Evolutionary conservation across 768 basidiomycete genomes (phyloP).

Genomic region (Mrakia blollopis): DNA sequence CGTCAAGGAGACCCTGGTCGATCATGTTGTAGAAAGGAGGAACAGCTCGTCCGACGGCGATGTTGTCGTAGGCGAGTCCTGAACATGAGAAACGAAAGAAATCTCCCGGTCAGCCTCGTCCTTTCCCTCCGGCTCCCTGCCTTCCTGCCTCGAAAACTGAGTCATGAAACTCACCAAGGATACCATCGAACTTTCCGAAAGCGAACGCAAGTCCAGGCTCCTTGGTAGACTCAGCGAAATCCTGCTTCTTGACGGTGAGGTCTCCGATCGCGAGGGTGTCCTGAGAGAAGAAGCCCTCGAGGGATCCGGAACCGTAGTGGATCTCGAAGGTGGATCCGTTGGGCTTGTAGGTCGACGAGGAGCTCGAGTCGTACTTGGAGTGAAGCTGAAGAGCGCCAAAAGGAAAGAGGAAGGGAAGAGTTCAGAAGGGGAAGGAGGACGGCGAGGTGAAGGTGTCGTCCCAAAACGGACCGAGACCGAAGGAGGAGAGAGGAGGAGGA

Average conservation of each 20-base stretch:
- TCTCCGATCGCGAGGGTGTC: conserved; percentile 79
- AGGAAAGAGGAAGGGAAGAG: conserved; percentile 53
- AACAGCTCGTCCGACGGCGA: conserved; percentile 83
- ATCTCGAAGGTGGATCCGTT: conserved; percentile 88
- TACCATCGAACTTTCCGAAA: conserved; percentile 94
- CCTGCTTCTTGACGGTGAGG: conserved; percentile 63
- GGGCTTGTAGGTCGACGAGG: conserved; percentile 78
- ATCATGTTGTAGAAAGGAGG: conserved; percentile 96
- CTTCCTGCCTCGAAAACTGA: too few species aligned
- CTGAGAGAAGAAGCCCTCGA: conserved; percentile 90
- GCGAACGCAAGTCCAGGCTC: conserved; percentile 97
- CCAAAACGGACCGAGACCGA: neutral
- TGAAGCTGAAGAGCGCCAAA: conserved; percentile 80
- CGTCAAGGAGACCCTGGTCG: conserved; percentile 69
- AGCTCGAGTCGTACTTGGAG: conserved; percentile 73
- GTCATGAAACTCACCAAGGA: conserved; percentile 52
- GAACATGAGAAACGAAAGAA: neutral
- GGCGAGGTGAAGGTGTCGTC: neutral
- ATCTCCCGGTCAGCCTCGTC: neutral
- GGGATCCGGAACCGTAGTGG: conserved; percentile 90
- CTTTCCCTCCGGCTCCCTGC: neutral
- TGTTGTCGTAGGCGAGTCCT: conserved; percentile 86
- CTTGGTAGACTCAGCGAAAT: conserved; percentile 92
- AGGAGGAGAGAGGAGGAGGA: conserved; percentile 18
- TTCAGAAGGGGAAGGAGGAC: neutral